Conservation (phyloP, 257 asterid genomes). For the Eucommia ulmoides region DNA sequence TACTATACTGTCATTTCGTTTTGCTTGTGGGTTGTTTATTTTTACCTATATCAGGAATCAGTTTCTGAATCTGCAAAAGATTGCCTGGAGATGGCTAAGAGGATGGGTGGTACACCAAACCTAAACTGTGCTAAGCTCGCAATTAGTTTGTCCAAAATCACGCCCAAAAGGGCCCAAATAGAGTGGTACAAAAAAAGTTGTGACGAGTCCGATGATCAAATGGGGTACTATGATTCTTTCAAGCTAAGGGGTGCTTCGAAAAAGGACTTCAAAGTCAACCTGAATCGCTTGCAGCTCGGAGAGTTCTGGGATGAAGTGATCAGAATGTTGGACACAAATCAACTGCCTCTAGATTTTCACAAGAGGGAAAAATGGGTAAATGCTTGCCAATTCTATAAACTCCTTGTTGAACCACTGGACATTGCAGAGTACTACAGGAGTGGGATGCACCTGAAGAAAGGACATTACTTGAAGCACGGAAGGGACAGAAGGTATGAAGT, state of each 20-base stretch:
- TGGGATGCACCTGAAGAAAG: slow-evolving; percentile 49
- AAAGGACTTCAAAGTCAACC: slow-evolving; percentile 35
- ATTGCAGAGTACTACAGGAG: slow-evolving; percentile 69
- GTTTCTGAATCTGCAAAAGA: slow-evolving; percentile 36
- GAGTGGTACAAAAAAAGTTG: slow-evolving; percentile 70
- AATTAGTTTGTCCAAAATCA: slow-evolving; percentile 37
- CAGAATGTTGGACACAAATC: slow-evolving; percentile 47
- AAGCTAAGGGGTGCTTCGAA: slow-evolving; percentile 52
- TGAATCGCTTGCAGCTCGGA: slow-evolving; percentile 44
- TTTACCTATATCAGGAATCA: slow-evolving; percentile 27
- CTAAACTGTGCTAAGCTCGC: slow-evolving; percentile 69
- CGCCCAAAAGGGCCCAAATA: slow-evolving; percentile 59
- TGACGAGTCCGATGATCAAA: slow-evolving; percentile 51
- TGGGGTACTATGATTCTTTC: slow-evolving; percentile 82
- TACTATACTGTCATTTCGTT: too few relatives aligned
- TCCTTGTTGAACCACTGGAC: slow-evolving; percentile 81
- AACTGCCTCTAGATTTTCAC: slow-evolving; percentile 72
- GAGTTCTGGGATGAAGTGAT: slow-evolving; percentile 59
- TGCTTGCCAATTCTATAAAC: slow-evolving; percentile 60
- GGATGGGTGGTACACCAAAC: slow-evolving; percentile 51
- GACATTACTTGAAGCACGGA: slow-evolving; percentile 66
- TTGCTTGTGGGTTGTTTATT: slow-evolving; percentile 7
- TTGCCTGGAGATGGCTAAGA: slow-evolving; percentile 47
- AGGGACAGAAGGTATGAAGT: slow-evolving; percentile 59
- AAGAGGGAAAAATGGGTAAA: slow-evolving; percentile 53